Percentiles rank a stretch among this genome's conserved stretches.
Evolutionary conservation across 441 rosid genomes (phyloP).

Genomic region (Melastoma candidum): DNA sequence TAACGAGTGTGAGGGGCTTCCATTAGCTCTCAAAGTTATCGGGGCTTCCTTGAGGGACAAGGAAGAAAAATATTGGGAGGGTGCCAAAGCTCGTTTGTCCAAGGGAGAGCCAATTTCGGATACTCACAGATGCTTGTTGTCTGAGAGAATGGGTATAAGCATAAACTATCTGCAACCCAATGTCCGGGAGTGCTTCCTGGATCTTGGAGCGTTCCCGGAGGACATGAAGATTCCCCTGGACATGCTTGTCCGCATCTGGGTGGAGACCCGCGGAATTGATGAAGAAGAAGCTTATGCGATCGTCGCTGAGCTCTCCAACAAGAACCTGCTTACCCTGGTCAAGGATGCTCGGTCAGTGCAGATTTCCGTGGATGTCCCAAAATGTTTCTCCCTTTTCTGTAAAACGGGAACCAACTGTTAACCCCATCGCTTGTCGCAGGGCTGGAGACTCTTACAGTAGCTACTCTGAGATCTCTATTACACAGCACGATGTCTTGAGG

Average conservation of each 20-base stretch:
- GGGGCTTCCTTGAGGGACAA: slow-evolving; percentile 58
- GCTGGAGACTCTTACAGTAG: slow-evolving; percentile 54
- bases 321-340: slow-evolving; percentile 67
- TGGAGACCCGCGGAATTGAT: slow-evolving; percentile 45
- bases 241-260: slow-evolving; percentile 75
- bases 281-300: slow-evolving; percentile 49
- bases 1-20: slow-evolving; percentile 73
- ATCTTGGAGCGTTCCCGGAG: slow-evolving; percentile 80
- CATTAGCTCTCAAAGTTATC: slow-evolving; percentile 76
- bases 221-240: slow-evolving; percentile 76
- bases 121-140: slow-evolving; percentile 48
- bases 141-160: slow-evolving; percentile 58
- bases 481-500: slow-evolving; percentile 74
- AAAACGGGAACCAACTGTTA: slow-evolving; percentile 1
- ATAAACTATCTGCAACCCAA: slow-evolving; percentile 34
- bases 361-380: neutral
- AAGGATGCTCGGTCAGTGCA: slow-evolving; percentile 50
- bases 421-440: slow-evolving; percentile 27
- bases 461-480: slow-evolving; percentile 56
- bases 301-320: slow-evolving; percentile 60
- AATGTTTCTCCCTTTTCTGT: neutral
- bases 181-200: slow-evolving; percentile 71
- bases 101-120: slow-evolving; percentile 62
- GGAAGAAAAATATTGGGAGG: slow-evolving; percentile 54
- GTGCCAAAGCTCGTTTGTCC: slow-evolving; percentile 47